phyloP scores from a whole-genome alignment of 495 filamentous ascomycete genomes.

The Aspergillus nidulans region DNA sequence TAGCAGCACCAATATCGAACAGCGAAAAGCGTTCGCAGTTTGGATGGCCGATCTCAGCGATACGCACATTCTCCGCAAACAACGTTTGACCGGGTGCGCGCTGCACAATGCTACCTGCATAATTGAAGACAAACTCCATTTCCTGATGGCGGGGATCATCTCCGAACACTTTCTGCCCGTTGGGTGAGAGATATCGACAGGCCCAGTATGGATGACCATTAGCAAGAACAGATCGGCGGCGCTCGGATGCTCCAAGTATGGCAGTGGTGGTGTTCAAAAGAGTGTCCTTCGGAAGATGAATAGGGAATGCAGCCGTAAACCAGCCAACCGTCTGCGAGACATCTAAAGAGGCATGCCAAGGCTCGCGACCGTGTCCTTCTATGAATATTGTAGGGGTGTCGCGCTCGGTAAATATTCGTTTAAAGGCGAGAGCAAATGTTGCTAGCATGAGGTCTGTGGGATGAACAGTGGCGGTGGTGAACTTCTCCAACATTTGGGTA shows the following conservation, averaged over 20 bases:
- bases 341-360: conserved; percentile 3
- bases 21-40: conserved; percentile 5
- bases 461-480: not conserved
- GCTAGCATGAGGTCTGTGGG: conserved; percentile 1
- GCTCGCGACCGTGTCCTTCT: conserved; percentile 4
- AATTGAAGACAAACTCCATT: conserved; percentile 9
- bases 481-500: not conserved
- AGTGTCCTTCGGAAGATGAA: not conserved
- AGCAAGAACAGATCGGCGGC: not conserved
- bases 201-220: conserved; percentile 9
- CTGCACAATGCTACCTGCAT: conserved; percentile 3
- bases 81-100: not conserved
- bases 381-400: conserved; percentile 3
- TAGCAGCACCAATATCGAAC: not conserved
- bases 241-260: conserved; percentile 1
- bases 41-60: conserved; percentile 3
- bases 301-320: conserved; percentile 5
- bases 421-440: conserved; percentile 1
- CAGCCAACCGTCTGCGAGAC: conserved; percentile 4
- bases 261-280: not conserved
- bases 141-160: not conserved
- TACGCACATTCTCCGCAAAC: not conserved
- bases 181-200: not conserved
- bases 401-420: not conserved
- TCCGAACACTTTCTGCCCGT: not conserved